These are phyloP conservation scores for Cytospora paraplurivora DNA, from an alignment of 2,329 filamentous ascomycete species.

Conservation along the genomic window DNA sequence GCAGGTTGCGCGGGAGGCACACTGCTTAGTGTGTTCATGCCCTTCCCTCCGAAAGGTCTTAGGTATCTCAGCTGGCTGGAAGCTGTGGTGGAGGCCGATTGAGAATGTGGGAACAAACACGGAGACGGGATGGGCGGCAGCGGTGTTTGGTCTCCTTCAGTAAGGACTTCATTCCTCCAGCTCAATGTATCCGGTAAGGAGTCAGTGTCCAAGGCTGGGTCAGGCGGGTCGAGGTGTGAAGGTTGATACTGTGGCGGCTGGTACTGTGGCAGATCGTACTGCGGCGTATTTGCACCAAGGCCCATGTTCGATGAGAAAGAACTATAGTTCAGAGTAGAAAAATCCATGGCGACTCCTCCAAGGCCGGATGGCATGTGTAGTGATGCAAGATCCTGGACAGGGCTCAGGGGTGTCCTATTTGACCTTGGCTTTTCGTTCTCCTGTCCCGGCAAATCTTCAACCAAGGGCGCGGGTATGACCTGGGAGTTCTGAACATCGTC, in stretches of 20 bases:
- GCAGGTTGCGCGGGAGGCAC: conserved; percentile 37
- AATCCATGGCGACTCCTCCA: conserved; percentile 46
- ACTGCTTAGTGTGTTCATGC: conserved; percentile 55
- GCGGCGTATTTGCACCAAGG: conserved; percentile 31
- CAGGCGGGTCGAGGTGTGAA: conserved; percentile 5
- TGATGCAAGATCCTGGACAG: conserved; percentile 48
- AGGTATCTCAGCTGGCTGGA: conserved; percentile 54
- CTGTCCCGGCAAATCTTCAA: conserved; percentile 40
- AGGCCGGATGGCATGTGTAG: conserved; percentile 43
- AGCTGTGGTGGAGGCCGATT: conserved; percentile 55
- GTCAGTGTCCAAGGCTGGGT: conserved; percentile 27
- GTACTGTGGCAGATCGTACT: background rate
- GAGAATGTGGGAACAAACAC: conserved; percentile 51
- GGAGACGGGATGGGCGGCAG: conserved; percentile 53
- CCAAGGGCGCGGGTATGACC: conserved; percentile 6
- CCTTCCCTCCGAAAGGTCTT: conserved; percentile 58
- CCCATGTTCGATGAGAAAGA: conserved; percentile 41
- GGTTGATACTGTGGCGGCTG: conserved; percentile 16
- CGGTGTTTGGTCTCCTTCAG: conserved; percentile 40
- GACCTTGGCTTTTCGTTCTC: conserved; percentile 55
- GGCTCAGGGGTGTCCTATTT: conserved; percentile 54
- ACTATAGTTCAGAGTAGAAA: conserved; percentile 37
- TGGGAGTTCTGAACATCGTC: conserved; percentile 45
- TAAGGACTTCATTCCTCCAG: conserved; percentile 50
- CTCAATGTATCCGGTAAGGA: conserved; percentile 59